Conservation (phyloP, 2,329 filamentous ascomycete genomes). For the Dichotomopilus funicola region DNA sequence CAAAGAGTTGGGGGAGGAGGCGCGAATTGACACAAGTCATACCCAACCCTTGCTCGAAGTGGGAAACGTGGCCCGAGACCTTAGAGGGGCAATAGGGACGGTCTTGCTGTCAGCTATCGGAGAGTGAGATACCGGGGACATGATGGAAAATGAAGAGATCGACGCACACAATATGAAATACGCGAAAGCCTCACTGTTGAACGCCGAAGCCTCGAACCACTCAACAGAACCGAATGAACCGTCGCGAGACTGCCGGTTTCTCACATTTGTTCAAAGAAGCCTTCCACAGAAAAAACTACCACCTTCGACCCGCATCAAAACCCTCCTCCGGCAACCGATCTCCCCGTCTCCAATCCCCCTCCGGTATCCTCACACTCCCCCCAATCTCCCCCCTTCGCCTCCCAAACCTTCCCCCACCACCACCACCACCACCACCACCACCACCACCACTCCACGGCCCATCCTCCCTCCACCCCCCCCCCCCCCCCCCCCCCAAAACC, state of each 20-base stretch:
- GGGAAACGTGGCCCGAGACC: too few species aligned
- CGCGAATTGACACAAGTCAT: background rate
- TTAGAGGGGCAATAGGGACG: too few species aligned
- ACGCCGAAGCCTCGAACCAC: too few species aligned
- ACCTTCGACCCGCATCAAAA: conserved; percentile 30
- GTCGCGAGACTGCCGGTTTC: too few species aligned
- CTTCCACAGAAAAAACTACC: conserved; percentile 26
- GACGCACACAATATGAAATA: too few species aligned
- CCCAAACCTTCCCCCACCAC: conserved; percentile 28
- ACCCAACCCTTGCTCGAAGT: background rate
- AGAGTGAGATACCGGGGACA: too few species aligned
- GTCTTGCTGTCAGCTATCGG: too few species aligned
- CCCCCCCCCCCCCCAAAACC: background rate
- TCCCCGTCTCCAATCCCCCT: conserved; percentile 61
- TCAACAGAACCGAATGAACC: too few species aligned
- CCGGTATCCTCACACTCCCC: conserved; percentile 32
- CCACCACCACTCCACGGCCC: conserved; percentile 1
- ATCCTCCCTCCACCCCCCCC: conserved; percentile 3
- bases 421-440: conserved; percentile 1
- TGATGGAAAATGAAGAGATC: too few species aligned
- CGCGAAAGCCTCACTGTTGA: too few species aligned
- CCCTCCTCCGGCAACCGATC: conserved; percentile 53
- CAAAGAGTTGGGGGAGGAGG: background rate
- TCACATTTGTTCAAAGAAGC: too few species aligned
- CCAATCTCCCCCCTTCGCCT: conserved; percentile 10